Percentiles rank a stretch among this genome's conserved stretches.
Conservation (phyloP, 352 stramenopile species). For the Phytopythium helicoides region DNA sequence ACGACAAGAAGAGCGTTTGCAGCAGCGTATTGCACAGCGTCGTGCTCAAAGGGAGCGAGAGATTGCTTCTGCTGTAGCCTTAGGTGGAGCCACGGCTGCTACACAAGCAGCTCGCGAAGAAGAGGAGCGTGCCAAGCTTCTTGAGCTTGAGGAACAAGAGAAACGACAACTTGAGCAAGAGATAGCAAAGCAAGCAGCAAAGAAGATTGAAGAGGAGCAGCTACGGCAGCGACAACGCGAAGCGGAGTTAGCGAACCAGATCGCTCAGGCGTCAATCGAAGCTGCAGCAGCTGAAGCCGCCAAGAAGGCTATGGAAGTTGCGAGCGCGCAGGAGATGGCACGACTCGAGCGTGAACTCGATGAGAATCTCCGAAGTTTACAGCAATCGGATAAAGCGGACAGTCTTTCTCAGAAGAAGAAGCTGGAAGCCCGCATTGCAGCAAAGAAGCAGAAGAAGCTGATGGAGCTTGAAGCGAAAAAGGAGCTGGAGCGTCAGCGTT, state of each 20-base stretch:
- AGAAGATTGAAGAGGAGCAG: conserved; percentile 49
- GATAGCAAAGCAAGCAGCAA: conserved; percentile 24
- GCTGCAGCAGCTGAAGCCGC: conserved; percentile 30
- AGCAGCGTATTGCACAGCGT: conserved; percentile 56
- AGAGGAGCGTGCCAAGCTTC: conserved; percentile 15
- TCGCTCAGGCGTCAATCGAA: conserved; percentile 35
- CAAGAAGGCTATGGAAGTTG: conserved; percentile 43
- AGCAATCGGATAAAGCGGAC: conserved; percentile 55
- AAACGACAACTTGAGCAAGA: conserved; percentile 15
- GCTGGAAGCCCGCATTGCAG: conserved; percentile 64
- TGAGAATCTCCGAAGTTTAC: conserved; percentile 55
- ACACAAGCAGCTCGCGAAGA: conserved; percentile 13
- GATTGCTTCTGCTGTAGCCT: conserved; percentile 4
- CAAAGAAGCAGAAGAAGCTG: conserved; percentile 77
- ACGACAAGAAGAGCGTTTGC: conserved; percentile 62
- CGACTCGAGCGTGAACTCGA: conserved; percentile 66
- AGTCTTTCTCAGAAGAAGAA: conserved; percentile 60
- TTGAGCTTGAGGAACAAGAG: conserved; percentile 30
- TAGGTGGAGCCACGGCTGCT: conserved; percentile 14
- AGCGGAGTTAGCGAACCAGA: conserved; percentile 29
- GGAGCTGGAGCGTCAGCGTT: conserved; percentile 46
- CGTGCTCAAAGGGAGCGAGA: conserved; percentile 26
- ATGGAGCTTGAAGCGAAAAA: conserved; percentile 70
- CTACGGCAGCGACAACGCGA: conserved; percentile 51
- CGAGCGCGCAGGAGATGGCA: conserved; percentile 42